phyloP scores from a whole-genome alignment of 257 asterid species.

The Haberlea rhodopensis region DNA sequence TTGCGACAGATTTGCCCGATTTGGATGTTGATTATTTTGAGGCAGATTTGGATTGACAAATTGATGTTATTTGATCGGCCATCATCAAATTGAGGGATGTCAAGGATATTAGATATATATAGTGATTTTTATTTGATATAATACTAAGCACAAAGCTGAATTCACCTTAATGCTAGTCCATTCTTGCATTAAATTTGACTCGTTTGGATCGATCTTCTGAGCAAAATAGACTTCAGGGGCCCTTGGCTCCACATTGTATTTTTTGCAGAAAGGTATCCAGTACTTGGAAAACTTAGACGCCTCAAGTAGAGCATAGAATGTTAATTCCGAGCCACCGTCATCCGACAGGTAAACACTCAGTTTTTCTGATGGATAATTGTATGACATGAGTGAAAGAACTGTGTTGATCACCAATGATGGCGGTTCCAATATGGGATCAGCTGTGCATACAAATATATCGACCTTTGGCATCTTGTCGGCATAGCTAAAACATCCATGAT shows the following conservation, averaged over 20 bases:
- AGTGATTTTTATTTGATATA: too few species aligned
- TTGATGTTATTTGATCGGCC: too few species aligned
- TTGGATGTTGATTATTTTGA: too few species aligned
- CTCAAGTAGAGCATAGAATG: conserved; percentile 53
- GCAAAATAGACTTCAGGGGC: conserved; percentile 46
- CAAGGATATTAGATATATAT: too few species aligned
- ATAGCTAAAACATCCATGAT: conserved; percentile 26
- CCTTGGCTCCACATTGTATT: conserved; percentile 45
- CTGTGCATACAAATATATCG: conserved; percentile 57
- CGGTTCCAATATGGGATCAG: conserved; percentile 55
- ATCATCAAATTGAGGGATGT: too few species aligned
- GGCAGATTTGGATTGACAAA: too few species aligned
- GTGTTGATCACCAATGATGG: conserved; percentile 49
- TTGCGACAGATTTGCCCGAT: too few species aligned
- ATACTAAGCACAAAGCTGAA: neutral
- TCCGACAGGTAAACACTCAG: conserved; percentile 53
- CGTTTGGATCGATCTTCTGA: conserved; percentile 8
- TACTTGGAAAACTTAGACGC: conserved; percentile 38
- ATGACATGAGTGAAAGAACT: conserved; percentile 45
- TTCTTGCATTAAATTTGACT: conserved; percentile 29
- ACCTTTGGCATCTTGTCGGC: conserved; percentile 41
- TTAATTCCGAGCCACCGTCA: conserved; percentile 56
- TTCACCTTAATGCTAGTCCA: conserved; percentile 42
- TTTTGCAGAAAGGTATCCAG: conserved; percentile 62
- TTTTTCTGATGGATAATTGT: conserved; percentile 45